phyloP scores from a whole-genome alignment of 768 basidiomycete species.

The Boletus vinaceobasis region DNA sequence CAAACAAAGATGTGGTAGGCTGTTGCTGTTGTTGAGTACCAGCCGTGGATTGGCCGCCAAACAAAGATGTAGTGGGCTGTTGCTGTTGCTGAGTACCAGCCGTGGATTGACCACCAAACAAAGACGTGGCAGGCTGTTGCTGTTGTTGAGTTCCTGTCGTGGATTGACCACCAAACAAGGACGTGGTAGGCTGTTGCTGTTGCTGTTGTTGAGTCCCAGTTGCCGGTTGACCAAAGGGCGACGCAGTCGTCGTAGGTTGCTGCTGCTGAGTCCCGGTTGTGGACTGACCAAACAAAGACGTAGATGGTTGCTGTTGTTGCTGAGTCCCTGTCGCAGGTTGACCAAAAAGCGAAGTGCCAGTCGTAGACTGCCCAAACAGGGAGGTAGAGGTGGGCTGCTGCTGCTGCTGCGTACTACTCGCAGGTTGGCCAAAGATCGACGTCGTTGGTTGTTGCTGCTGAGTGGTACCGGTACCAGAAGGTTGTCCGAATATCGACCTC shows the following conservation, averaged over 20 bases:
- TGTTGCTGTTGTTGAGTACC: slow-evolving; percentile 35
- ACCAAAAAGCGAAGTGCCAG: slow-evolving; percentile 33
- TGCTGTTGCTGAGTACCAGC: slow-evolving; percentile 16
- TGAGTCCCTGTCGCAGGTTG: slow-evolving; percentile 28
- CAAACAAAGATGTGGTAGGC: slow-evolving; percentile 25
- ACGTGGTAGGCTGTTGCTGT: slow-evolving; percentile 14
- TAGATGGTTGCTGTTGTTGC: slow-evolving; percentile 29
- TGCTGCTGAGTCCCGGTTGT: slow-evolving; percentile 32
- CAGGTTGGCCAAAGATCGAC: slow-evolving; percentile 26
- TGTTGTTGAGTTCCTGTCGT: slow-evolving; percentile 15
- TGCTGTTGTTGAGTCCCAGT: slow-evolving; percentile 21
- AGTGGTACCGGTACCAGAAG: slow-evolving; percentile 11
- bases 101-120: slow-evolving; percentile 25
- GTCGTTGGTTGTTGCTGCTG: slow-evolving; percentile 23
- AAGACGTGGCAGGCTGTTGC: slow-evolving; percentile 14
- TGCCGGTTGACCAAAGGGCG: slow-evolving; percentile 37
- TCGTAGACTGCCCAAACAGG: slow-evolving; percentile 15
- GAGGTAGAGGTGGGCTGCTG: slow-evolving; percentile 7
- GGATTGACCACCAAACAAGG: slow-evolving; percentile 25
- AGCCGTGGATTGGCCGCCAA: slow-evolving; percentile 29
- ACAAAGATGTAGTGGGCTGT: slow-evolving; percentile 13
- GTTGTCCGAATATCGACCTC: slow-evolving; percentile 36
- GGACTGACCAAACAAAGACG: slow-evolving; percentile 23
- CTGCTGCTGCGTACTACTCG: slow-evolving; percentile 5
- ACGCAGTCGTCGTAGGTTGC: slow-evolving; percentile 10